Conservation (phyloP, 345 rosid genomes). For the Gossypium sturtianum region DNA sequence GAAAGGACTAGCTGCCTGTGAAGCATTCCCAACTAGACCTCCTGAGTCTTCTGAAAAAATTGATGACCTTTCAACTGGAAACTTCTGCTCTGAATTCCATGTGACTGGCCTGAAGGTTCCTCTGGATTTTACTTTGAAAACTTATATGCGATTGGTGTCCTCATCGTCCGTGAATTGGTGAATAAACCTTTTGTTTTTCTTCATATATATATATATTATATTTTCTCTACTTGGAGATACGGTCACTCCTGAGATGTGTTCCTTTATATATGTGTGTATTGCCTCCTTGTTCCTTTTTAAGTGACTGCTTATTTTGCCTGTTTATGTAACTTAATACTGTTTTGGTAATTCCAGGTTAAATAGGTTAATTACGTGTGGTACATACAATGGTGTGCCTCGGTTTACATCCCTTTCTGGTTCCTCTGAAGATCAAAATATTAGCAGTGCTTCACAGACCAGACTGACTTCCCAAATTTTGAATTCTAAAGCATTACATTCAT, state of each 20-base stretch:
- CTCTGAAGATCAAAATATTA: slow-evolving; percentile 14
- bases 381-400: slow-evolving; percentile 43
- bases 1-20: slow-evolving; percentile 67
- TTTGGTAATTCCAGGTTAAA: slow-evolving; percentile 48
- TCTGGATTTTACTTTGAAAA: slow-evolving; percentile 85
- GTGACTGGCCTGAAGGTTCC: slow-evolving; percentile 61
- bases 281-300: not conserved
- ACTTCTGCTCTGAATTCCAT: slow-evolving; percentile 44
- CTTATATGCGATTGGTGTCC: slow-evolving; percentile 52
- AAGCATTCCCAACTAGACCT: slow-evolving; percentile 29
- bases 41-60: slow-evolving; percentile 32
- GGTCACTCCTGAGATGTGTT: not conserved
- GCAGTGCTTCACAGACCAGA: slow-evolving; percentile 30
- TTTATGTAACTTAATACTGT: slow-evolving; percentile 1
- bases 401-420: slow-evolving; percentile 24
- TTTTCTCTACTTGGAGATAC: slow-evolving; percentile 6
- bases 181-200: slow-evolving; percentile 21
- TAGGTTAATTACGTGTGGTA: slow-evolving; percentile 48
- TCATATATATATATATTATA: not conserved
- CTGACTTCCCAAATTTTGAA: slow-evolving; percentile 34
- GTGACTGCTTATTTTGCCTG: not conserved
- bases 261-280: not conserved
- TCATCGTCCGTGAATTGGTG: slow-evolving; percentile 66
- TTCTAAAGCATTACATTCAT: slow-evolving; percentile 64
- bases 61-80: slow-evolving; percentile 35